Base-by-base conservation (phyloP, 768 basidiomycete genomes). In the Fistulinella prunicolor region DNA sequence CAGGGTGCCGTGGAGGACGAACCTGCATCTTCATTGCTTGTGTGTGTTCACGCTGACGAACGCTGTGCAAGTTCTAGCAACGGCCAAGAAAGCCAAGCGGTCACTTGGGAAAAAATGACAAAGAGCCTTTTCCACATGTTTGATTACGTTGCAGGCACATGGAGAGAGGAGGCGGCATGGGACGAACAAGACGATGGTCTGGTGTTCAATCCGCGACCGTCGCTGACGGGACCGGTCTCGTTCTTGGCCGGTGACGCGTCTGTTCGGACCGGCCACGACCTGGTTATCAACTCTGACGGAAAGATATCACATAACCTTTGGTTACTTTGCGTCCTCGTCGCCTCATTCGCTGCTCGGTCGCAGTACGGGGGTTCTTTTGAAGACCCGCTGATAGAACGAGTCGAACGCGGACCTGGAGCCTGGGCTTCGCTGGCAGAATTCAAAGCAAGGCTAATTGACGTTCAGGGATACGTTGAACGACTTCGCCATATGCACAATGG, bases 241-340 rank as follows among this genome's bases (percentile, higher is more conserved):
- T 47, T 49, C 21, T 43, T 61, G 28, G 49, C 52, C 42, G 49
- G 46, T 28, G 48, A 55, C 6, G 53, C 34, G 22, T 46, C 58
- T 46, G 17, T 41, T 42, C 43, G 23, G 43, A 17, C 51, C 39
- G 36, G 40, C 4, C 53, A 53, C 10, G 55, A 54, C 49, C 61
- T 82, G 37, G 65, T 60, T 45, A 54, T 81, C 44, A 73, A 82
- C 54, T 67, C 68, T 14, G 82, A 83, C 54, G 80, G 79, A 3
- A 73, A 66, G 52, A 57, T 81, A 36, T 79, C 80, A 1, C 70
- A 73, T 51, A 64, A 65, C 28, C 66, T 83, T 5, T 82, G 81
- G 81, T 47, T 75, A 9, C 58, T 73, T 41, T 70, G 73, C 53
- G 57, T 68, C 30, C 57, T 77, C 17, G 46, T 59, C 44, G 63